Percentiles rank a stretch among this genome's conserved stretches.
phyloP scores from a whole-genome alignment of 306 rosid genomes.

The Fagus crenata region DNA sequence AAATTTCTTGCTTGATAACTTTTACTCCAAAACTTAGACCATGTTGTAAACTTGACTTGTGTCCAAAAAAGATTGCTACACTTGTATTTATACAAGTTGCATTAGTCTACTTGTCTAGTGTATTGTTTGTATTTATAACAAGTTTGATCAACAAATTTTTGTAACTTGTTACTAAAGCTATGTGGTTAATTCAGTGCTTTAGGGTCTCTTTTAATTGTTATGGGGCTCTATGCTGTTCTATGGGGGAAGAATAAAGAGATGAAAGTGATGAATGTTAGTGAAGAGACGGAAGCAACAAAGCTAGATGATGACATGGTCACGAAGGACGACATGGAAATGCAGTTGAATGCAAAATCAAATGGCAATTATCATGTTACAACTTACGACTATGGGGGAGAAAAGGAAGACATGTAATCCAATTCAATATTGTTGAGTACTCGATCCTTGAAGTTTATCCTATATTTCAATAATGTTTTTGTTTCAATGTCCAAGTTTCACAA shows the following conservation, averaged over 20 bases:
- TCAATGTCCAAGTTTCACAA: background rate
- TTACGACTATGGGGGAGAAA: background rate
- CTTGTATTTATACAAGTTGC: too few relatives aligned
- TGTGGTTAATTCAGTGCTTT: constrained; percentile 36
- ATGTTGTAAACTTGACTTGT: too few relatives aligned
- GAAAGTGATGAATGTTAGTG: background rate
- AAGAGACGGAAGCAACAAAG: constrained; percentile 14
- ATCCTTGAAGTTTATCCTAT: background rate
- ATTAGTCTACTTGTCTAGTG: too few relatives aligned
- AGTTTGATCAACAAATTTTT: background rate
- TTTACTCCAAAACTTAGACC: too few relatives aligned
- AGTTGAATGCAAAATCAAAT: constrained; percentile 21
- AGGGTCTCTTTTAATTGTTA: constrained; percentile 58
- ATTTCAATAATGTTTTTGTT: background rate
- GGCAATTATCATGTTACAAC: constrained; percentile 5
- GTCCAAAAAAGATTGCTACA: too few relatives aligned
- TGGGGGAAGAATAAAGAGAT: constrained; percentile 81
- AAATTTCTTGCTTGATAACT: background rate
- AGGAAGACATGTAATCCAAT: background rate
- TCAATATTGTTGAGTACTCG: background rate
- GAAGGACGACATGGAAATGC: constrained; percentile 42
- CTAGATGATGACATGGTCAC: constrained; percentile 6
- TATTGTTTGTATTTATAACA: too few relatives aligned
- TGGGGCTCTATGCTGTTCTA: constrained; percentile 68
- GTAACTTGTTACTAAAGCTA: background rate